These are phyloP conservation scores for Cordyceps javanica DNA, from an alignment of 2,329 filamentous ascomycete species.

Conservation along the genomic window DNA sequence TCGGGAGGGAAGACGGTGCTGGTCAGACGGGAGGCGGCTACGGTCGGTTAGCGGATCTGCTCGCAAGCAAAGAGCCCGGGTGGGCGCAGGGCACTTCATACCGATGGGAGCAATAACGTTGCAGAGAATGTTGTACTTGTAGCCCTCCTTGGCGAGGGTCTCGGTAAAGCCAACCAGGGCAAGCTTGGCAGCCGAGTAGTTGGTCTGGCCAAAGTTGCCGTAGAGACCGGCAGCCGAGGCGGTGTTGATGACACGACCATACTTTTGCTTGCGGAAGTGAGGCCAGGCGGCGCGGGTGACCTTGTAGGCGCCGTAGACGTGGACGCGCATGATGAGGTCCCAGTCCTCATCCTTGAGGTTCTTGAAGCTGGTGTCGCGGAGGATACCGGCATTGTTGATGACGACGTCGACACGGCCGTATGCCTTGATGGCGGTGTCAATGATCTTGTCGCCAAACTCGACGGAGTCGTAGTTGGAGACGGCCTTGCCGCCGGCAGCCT, in stretches of 20 bases:
- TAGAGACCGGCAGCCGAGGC: constrained; percentile 93
- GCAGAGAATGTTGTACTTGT: constrained; percentile 94
- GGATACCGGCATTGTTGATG: constrained; percentile 96
- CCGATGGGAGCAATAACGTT: constrained; percentile 90
- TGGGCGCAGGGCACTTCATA: constrained; percentile 21
- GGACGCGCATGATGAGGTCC: constrained; percentile 90
- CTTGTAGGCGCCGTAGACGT: constrained; percentile 93
- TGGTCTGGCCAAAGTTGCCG: constrained; percentile 90
- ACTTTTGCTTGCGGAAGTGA: constrained; percentile 98
- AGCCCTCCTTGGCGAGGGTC: constrained; percentile 93
- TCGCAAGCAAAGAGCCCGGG: background rate
- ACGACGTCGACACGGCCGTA: constrained; percentile 89
- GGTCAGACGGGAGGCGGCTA: constrained; percentile 90
- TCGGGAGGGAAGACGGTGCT: constrained; percentile 95
- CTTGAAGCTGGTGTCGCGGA: constrained; percentile 94
- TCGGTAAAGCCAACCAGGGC: constrained; percentile 95
- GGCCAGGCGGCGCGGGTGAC: constrained; percentile 93
- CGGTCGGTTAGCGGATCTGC: constrained; percentile 16
- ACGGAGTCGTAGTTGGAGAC: constrained; percentile 97
- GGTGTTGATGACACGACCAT: constrained; percentile 92
- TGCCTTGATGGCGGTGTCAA: constrained; percentile 74
- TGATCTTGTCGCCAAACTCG: constrained; percentile 89
- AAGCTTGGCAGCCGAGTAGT: constrained; percentile 96
- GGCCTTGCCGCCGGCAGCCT: constrained; percentile 83
- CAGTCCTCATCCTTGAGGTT: constrained; percentile 97